These are phyloP conservation scores for Phialophora verrucosa DNA, from an alignment of 2,329 filamentous ascomycete species.

Conservation along the genomic window DNA sequence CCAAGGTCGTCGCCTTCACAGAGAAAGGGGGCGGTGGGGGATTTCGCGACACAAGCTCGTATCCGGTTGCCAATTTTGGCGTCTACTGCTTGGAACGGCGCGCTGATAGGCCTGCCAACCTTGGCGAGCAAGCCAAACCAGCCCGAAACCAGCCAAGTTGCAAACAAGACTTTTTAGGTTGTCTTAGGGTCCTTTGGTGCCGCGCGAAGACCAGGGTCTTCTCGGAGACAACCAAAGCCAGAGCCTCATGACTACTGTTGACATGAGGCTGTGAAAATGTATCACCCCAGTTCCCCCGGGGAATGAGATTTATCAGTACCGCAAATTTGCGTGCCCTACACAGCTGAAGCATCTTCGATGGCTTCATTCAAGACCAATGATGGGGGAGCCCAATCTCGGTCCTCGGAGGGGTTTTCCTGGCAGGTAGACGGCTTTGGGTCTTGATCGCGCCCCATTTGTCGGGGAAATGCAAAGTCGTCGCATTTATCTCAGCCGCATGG, in stretches of 20 bases:
- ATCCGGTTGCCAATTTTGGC: slow-evolving; percentile 6
- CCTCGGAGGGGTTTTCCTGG: not conserved
- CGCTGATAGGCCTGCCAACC: not conserved
- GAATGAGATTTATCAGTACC: not conserved
- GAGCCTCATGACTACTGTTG: not conserved
- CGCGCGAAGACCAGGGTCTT: not conserved
- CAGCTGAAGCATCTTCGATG: not conserved
- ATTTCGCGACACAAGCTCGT: not conserved
- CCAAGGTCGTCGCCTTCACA: not conserved
- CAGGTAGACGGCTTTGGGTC: not conserved
- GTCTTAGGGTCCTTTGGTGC: not conserved
- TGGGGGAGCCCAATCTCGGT: not conserved
- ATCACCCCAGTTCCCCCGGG: not conserved
- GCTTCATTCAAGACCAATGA: not conserved
- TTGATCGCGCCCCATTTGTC: not conserved
- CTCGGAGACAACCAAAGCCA: not conserved
- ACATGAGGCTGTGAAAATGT: slow-evolving; percentile 1
- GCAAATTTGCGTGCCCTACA: not conserved
- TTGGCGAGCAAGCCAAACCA: slow-evolving; percentile 5
- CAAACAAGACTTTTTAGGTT: slow-evolving; percentile 7
- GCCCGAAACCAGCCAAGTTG: not conserved
- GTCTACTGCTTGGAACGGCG: not conserved
- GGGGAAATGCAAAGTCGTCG: not conserved
- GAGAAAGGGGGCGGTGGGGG: not conserved
- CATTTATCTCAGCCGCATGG: not conserved